These are phyloP conservation scores for Conticribra guillardii DNA, from an alignment of 108 stramenopile species.

Conservation along the genomic window DNA sequence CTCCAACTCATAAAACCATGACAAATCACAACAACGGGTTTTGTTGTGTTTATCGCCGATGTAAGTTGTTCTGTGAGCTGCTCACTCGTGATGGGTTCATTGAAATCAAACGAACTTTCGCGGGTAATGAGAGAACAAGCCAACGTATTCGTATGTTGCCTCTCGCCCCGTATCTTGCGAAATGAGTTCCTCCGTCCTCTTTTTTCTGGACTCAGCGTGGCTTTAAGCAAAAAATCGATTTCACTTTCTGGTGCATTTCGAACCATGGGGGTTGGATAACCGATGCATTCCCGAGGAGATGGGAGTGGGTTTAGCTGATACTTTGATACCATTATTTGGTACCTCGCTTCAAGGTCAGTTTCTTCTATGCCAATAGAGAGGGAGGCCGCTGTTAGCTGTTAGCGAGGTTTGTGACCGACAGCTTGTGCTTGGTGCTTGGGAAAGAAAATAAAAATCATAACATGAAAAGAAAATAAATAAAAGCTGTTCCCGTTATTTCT, in stretches of 20 bases:
- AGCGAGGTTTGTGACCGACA: no score
- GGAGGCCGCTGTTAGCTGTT: no score
- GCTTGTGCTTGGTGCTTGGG: no score
- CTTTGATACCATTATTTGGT: background rate
- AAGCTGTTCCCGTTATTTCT: no score
- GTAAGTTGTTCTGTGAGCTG: slow-evolving; percentile 1
- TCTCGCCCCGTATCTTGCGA: no score
- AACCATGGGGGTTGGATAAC: background rate
- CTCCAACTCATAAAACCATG: slow-evolving; percentile 50
- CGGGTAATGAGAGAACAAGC: background rate
- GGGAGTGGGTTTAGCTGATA: background rate
- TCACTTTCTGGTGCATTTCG: background rate
- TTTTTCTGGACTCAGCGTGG: background rate
- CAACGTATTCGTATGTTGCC: no score
- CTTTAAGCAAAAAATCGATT: background rate
- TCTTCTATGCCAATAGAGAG: no score
- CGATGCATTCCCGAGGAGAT: background rate
- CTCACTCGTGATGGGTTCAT: slow-evolving; percentile 1
- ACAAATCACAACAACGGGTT: slow-evolving; percentile 47
- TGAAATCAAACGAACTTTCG: background rate
- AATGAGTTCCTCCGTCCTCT: no score
- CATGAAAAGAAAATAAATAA: no score
- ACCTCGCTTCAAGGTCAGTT: no score
- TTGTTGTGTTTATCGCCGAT: slow-evolving; percentile 11
- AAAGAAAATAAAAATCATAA: no score